These are phyloP conservation scores for Novymonas esmeraldas DNA, from an alignment of 208 protist species.

Conservation along the genomic window DNA sequence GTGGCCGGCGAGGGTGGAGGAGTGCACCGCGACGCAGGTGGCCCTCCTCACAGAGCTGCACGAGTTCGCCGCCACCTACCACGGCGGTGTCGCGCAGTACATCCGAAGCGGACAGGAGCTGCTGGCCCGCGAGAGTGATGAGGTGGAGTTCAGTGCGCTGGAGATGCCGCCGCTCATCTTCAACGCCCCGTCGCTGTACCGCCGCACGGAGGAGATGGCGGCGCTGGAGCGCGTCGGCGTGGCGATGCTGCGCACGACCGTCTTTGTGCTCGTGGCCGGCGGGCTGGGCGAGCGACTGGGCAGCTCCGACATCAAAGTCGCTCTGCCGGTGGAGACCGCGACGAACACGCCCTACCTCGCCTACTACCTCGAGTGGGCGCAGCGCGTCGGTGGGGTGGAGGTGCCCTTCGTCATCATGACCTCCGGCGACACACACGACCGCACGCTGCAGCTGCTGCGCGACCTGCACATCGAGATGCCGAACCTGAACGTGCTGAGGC, in stretches of 20 bases:
- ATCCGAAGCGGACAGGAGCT: constrained; percentile 77
- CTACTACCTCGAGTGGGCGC: constrained; percentile 76
- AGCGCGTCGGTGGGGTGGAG: constrained; percentile 36
- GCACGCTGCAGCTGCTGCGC: constrained; percentile 76
- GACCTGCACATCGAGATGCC: constrained; percentile 44
- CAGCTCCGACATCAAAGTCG: constrained; percentile 89
- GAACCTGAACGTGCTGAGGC: constrained; percentile 84
- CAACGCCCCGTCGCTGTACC: constrained; percentile 50
- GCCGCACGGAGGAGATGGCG: constrained; percentile 38
- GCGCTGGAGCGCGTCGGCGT: constrained; percentile 51
- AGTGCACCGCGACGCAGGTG: constrained; percentile 49
- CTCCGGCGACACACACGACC: constrained; percentile 90
- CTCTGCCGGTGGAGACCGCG: constrained; percentile 86
- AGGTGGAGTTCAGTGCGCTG: constrained; percentile 39
- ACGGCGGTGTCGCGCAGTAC: constrained; percentile 83
- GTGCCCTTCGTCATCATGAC: constrained; percentile 95
- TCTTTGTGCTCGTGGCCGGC: constrained; percentile 92
- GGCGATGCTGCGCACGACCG: constrained; percentile 45
- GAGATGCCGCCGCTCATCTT: constrained; percentile 71
- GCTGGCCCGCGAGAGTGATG: constrained; percentile 34
- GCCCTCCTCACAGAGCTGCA: constrained; percentile 60
- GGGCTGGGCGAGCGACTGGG: constrained; percentile 94
- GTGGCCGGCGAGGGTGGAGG: constrained; percentile 44
- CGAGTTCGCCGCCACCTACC: constrained; percentile 55
- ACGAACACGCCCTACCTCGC: constrained; percentile 81